These are phyloP conservation scores for Ogataea chonburiensis DNA, from an alignment of 805 yeast species.

Conservation along the genomic window DNA sequence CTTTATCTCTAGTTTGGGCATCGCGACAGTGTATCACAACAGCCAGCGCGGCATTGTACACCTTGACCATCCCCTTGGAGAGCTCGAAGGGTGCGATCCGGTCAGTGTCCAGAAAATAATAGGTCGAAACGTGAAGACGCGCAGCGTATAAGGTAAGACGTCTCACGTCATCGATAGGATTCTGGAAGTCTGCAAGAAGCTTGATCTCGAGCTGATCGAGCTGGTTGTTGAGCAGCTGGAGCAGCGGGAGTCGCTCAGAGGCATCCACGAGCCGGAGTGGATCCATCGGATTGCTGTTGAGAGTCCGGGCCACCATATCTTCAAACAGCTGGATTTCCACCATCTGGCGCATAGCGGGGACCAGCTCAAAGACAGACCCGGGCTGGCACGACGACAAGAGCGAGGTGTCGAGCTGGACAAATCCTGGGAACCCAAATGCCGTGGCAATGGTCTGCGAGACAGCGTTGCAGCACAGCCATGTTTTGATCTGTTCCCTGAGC, in stretches of 20 bases:
- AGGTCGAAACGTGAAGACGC: constrained; percentile 77
- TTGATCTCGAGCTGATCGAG: constrained; percentile 73
- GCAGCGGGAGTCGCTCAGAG: constrained; percentile 70
- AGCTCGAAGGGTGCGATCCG: constrained; percentile 55
- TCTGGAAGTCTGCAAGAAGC: constrained; percentile 37
- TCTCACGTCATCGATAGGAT: constrained; percentile 63
- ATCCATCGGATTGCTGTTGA: constrained; percentile 69
- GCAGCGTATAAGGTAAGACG: constrained; percentile 68
- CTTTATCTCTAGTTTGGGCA: constrained; percentile 57
- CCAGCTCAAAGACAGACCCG: constrained; percentile 45
- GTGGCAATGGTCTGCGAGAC: constrained; percentile 89
- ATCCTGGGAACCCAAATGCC: constrained; percentile 92
- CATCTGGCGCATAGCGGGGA: constrained; percentile 67
- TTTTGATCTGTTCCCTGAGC: constrained; percentile 74
- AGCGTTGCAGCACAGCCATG: constrained; percentile 93
- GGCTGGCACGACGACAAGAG: constrained; percentile 54
- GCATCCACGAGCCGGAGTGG: constrained; percentile 63
- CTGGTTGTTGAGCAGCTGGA: constrained; percentile 68
- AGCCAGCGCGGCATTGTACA: constrained; percentile 77
- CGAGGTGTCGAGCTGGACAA: constrained; percentile 78
- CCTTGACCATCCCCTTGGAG: constrained; percentile 68
- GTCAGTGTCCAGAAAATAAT: constrained; percentile 70
- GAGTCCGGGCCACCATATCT: constrained; percentile 75
- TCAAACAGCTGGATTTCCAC: constrained; percentile 82
- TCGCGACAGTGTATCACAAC: constrained; percentile 64